These are phyloP conservation scores for Penicillium verhagenii DNA, from an alignment of 495 filamentous ascomycete species.

Conservation along the genomic window DNA sequence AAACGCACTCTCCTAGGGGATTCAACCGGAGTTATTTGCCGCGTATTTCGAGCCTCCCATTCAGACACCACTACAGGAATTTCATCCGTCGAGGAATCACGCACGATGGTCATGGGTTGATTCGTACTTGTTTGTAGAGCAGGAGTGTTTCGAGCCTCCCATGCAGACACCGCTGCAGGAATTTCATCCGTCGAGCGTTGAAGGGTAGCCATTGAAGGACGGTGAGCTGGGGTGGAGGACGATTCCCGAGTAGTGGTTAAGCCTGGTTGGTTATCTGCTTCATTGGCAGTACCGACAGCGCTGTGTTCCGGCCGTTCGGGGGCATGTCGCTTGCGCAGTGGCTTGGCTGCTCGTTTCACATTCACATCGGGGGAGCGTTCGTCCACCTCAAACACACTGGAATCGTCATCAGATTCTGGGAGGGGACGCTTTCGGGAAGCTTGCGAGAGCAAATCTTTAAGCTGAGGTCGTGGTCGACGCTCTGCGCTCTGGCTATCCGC, in stretches of 20 bases:
- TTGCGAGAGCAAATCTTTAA: too few relatives aligned
- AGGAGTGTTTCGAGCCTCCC: too few relatives aligned
- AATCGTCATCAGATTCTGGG: neutral
- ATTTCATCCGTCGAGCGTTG: too few relatives aligned
- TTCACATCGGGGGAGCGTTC: neutral
- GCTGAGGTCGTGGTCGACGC: slow-evolving; percentile 2
- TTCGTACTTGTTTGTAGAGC: too few relatives aligned
- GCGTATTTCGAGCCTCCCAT: too few relatives aligned
- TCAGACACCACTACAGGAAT: too few relatives aligned
- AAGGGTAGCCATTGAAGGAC: too few relatives aligned
- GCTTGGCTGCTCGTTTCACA: neutral
- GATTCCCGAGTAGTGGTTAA: neutral
- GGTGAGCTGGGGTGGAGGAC: neutral
- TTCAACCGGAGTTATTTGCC: too few relatives aligned
- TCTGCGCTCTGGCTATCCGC: slow-evolving; percentile 16
- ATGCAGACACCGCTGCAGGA: too few relatives aligned
- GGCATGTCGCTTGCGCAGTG: neutral
- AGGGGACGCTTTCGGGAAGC: slow-evolving; percentile 20
- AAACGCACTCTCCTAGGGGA: too few relatives aligned
- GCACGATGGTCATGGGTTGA: too few relatives aligned
- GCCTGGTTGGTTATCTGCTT: neutral
- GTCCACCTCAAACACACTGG: slow-evolving; percentile 1
- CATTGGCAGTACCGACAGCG: neutral
- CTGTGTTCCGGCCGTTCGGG: neutral
- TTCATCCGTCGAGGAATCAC: too few relatives aligned